Percentiles rank a stretch among this genome's conserved stretches.
phyloP scores from a whole-genome alignment of 2,329 filamentous ascomycete genomes.

The Botryotinia globosa region DNA sequence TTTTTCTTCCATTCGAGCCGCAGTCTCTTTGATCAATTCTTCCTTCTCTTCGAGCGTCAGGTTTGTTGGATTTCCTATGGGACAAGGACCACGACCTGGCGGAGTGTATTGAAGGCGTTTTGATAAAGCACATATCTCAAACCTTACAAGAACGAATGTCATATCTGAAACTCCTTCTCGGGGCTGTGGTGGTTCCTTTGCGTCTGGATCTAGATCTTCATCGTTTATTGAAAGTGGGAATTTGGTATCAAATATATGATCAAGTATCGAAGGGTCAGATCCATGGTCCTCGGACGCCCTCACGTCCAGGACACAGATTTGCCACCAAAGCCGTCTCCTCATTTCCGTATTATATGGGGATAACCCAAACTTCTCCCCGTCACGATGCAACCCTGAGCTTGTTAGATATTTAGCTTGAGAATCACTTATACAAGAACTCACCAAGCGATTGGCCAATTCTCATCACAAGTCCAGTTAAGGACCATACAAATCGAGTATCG shows the following conservation, averaged over 20 bases:
- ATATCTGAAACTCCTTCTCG: constrained; percentile 41
- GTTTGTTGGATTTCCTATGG: constrained; percentile 1
- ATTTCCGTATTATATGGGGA: constrained; percentile 60
- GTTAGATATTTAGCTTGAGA: not conserved
- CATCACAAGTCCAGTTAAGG: constrained; percentile 55
- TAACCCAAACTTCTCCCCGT: constrained; percentile 53
- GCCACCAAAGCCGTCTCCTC: constrained; percentile 59
- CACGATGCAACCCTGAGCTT: constrained; percentile 49
- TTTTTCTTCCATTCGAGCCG: constrained; percentile 35
- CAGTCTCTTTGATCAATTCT: constrained; percentile 34
- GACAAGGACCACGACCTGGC: constrained; percentile 25
- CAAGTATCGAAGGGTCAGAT: constrained; percentile 57
- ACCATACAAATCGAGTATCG: constrained; percentile 49
- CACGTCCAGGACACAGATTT: constrained; percentile 57
- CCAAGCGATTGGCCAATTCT: constrained; percentile 55
- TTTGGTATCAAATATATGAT: constrained; percentile 58
- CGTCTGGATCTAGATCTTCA: constrained; percentile 44
- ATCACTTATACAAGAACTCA: not conserved
- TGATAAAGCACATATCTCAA: constrained; percentile 36
- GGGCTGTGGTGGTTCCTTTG: constrained; percentile 28
- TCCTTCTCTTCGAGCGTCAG: constrained; percentile 37
- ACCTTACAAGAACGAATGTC: constrained; percentile 41
- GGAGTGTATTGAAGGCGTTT: constrained; percentile 32
- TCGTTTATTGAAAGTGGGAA: constrained; percentile 50
- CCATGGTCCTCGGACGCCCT: constrained; percentile 62